Evolutionary conservation across 768 basidiomycete species (phyloP), one percentile per base, ranked within the genome.

Genomic region (Daedalea quercina): DNA sequence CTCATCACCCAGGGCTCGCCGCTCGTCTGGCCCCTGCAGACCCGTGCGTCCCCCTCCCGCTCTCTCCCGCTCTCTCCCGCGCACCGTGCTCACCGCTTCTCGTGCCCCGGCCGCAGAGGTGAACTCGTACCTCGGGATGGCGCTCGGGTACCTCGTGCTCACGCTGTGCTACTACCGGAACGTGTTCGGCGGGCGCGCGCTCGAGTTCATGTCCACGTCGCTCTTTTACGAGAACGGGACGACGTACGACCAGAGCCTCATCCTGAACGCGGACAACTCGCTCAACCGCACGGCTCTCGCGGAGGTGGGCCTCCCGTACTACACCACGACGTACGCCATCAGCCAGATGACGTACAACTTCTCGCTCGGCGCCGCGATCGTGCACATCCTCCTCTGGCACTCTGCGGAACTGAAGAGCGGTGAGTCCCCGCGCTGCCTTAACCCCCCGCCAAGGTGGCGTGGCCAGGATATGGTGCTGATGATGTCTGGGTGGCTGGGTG

Each of bases 1-100:
- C 66, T 81, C 20, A 79, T 81, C 55, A 75, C 74, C 1, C 79
- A 81, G 60, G 79, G 78, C 3, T 73, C 65, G 44, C 79, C 79
- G 0, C 65, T 81, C 6, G 74, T 77, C 9, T 80, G 79, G 78
- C 79, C 79, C 6, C 69, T 79, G 46, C 74, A 76, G 56, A 80
- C 79, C 0, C 79, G 76, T 75, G 59, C 31, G 74, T 69, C 6
- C 23, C 51, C 31, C n/a, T 47, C 40, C 50, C 47, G 4, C 12
- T 1, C 9, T 22, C 33, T 22, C 4, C 1, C 17, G 24, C 20
- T 13, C 23, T 19, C 43, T 44, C 20, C 47, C 23, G 49, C 44
- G 4, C 46, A 31, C 22, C 17, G 22, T 20, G 40, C 37, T 28
- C 24, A 6, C 44, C 44, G 26, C n/a, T n/a, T n/a, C n/a, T n/a